Conservation (phyloP, 805 yeast species). For the Starmerella scarabaei region DNA sequence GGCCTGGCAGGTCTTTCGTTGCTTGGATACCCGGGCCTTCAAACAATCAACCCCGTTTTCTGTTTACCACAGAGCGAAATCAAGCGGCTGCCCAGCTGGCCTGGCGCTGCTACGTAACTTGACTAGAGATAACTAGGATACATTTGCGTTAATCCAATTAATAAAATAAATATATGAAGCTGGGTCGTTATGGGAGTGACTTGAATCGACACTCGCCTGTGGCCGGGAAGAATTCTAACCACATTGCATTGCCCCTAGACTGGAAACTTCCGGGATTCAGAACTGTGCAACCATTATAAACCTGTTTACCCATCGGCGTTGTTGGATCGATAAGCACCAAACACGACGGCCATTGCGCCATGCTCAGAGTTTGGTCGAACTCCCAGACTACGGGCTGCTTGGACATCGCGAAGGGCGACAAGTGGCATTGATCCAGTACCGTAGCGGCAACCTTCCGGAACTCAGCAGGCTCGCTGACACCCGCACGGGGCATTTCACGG, state of each 20-base stretch:
- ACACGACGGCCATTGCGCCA: constrained; percentile 66
- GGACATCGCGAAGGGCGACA: constrained; percentile 61
- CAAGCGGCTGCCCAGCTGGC: constrained; percentile 11
- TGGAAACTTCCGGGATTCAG: constrained; percentile 55
- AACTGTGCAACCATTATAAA: constrained; percentile 72
- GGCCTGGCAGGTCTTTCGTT: constrained; percentile 81
- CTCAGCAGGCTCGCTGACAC: constrained; percentile 23
- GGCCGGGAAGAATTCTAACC: constrained; percentile 61
- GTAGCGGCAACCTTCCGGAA: constrained; percentile 55
- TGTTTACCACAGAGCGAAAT: constrained; percentile 48
- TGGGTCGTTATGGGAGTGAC: neutral
- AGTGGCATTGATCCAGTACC: constrained; percentile 69
- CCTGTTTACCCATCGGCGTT: constrained; percentile 57
- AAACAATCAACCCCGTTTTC: constrained; percentile 69
- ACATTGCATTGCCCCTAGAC: constrained; percentile 38
- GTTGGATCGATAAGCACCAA: constrained; percentile 55
- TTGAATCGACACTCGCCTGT: constrained; percentile 33
- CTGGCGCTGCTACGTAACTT: constrained; percentile 3
- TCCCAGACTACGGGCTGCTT: constrained; percentile 57
- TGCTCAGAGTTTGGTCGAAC: constrained; percentile 51
- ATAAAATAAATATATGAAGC: neutral
- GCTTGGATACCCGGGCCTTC: constrained; percentile 47
- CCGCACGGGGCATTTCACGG: neutral
- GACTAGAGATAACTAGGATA: neutral
- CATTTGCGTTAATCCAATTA: no score